A percentile compares a stretch with the other conserved stretches of the same genome.
Conservation (phyloP, 805 yeast species). For the Ogataea neopini region DNA sequence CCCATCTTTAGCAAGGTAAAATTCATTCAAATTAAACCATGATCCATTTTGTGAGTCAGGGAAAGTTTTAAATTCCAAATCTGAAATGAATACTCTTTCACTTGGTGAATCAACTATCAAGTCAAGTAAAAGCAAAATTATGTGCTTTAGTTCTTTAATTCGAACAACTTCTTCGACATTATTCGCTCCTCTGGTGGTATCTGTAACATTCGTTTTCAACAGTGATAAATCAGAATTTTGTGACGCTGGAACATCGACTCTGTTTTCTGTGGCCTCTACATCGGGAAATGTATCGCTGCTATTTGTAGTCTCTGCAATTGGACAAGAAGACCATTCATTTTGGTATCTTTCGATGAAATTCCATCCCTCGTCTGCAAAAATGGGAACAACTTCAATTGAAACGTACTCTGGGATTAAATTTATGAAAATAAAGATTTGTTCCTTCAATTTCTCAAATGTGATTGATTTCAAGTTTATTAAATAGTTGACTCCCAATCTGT, state of each 20-base stretch:
- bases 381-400: slow-evolving; percentile 29
- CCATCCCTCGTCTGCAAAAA: slow-evolving; percentile 4
- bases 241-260: slow-evolving; percentile 6
- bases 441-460: slow-evolving; percentile 42
- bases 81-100: slow-evolving; percentile 9
- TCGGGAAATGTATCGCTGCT: slow-evolving; percentile 3
- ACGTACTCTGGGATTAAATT: slow-evolving; percentile 46
- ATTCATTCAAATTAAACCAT: slow-evolving; percentile 29
- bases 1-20: slow-evolving; percentile 9
- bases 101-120: slow-evolving; percentile 16
- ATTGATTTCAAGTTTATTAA: slow-evolving; percentile 40
- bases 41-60: slow-evolving; percentile 4
- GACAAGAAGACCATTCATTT: neutral
- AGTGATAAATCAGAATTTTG: slow-evolving; percentile 2
- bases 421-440: slow-evolving; percentile 47
- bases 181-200: neutral
- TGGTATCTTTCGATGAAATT: neutral
- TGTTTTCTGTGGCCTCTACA: neutral
- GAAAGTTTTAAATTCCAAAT: slow-evolving; percentile 19
- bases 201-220: neutral
- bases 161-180: neutral
- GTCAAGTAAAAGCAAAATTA: slow-evolving; percentile 20
- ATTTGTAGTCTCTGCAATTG: neutral
- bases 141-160: slow-evolving; percentile 13
- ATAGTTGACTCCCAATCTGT: slow-evolving; percentile 40